These are phyloP conservation scores for Sordariomycetes sp. DNA, from an alignment of 2,329 filamentous ascomycete genomes.

Conservation along the genomic window DNA sequence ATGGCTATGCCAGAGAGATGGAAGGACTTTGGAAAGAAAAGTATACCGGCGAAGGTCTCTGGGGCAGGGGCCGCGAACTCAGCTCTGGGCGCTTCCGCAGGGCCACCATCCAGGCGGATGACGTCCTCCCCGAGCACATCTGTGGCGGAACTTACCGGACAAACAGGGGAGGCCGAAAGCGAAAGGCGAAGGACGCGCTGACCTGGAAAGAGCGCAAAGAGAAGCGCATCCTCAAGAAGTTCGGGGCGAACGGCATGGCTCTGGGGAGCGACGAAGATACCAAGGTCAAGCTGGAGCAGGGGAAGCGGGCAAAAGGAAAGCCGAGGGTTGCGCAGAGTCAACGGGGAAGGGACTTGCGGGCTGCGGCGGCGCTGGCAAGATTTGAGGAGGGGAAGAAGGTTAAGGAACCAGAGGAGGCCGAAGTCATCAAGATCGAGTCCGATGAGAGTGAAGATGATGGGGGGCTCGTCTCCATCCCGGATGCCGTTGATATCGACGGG, in stretches of 20 bases:
- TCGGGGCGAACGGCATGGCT: constrained; percentile 57
- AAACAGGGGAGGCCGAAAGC: constrained; percentile 41
- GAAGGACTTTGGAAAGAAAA: constrained; percentile 55
- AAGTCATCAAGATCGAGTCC: constrained; percentile 26
- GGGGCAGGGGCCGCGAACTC: constrained; percentile 61
- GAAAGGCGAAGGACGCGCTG: constrained; percentile 35
- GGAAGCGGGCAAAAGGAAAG: constrained; percentile 50
- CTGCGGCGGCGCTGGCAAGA: constrained; percentile 64
- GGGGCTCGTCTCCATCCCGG: constrained; percentile 27
- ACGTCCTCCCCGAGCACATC: constrained; percentile 57
- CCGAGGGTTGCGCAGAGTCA: constrained; percentile 67
- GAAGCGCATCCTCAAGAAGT: constrained; percentile 62
- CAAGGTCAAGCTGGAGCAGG: constrained; percentile 57
- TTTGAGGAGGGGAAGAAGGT: constrained; percentile 38
- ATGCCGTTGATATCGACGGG: constrained; percentile 55
- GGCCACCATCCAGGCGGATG: constrained; percentile 38
- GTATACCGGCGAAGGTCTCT: constrained; percentile 75
- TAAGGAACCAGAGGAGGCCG: constrained; percentile 21
- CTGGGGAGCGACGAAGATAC: constrained; percentile 61
- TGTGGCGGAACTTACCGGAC: constrained; percentile 74
- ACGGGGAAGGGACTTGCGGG: constrained; percentile 63
- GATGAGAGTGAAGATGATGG: constrained; percentile 34
- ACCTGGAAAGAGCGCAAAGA: constrained; percentile 66
- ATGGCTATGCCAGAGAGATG: constrained; percentile 63
- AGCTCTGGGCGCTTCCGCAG: constrained; percentile 48